Conservation (phyloP, 345 rosid species). For the Syzygium aqueum region DNA sequence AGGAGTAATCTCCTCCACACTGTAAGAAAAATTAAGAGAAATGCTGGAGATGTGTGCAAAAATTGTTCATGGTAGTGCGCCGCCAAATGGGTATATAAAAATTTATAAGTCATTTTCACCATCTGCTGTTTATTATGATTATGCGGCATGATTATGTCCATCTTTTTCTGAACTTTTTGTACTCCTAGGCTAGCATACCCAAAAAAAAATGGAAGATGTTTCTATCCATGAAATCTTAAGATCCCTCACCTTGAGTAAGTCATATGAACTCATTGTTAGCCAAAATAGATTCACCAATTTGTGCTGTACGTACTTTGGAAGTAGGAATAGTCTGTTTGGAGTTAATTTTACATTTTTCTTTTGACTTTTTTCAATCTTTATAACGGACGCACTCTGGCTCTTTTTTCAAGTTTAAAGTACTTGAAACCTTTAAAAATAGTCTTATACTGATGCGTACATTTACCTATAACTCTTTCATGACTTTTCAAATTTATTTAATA, state of each 20-base stretch:
- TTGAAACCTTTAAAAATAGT: background rate
- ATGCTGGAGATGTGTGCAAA: background rate
- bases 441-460: background rate
- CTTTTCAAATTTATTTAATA: background rate
- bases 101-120: background rate
- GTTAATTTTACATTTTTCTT: background rate
- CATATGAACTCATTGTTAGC: background rate
- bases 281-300: background rate
- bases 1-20: background rate
- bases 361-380: background rate
- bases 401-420: background rate
- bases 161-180: background rate
- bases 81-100: too few relatives aligned
- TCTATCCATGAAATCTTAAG: background rate
- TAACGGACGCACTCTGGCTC: background rate
- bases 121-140: background rate
- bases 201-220: background rate
- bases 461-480: background rate
- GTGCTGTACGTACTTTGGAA: background rate
- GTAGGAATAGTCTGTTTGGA: background rate
- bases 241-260: background rate
- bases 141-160: background rate
- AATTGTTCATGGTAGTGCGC: background rate
- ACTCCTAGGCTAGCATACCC: background rate
- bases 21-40: background rate